Percentiles rank a stretch among this genome's conserved stretches.
These are phyloP conservation scores for Aurantiochytrium sp. DNA, from an alignment of 108 stramenopile species.

Conservation along the genomic window DNA sequence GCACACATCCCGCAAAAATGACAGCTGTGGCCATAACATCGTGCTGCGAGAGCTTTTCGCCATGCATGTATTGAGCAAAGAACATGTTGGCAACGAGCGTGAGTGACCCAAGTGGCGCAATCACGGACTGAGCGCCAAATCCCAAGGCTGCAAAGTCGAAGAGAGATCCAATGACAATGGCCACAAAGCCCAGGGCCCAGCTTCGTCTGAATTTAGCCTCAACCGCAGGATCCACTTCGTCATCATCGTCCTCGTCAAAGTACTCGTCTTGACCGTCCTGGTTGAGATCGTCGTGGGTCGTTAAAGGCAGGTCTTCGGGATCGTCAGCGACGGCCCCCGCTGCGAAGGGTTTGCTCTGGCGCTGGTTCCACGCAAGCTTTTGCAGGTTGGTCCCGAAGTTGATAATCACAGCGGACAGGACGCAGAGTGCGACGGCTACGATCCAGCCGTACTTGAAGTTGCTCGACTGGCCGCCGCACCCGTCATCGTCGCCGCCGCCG, in stretches of 20 bases:
- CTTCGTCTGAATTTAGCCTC: background rate
- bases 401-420: background rate
- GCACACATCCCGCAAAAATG: background rate
- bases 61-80: background rate
- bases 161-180: background rate
- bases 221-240: background rate
- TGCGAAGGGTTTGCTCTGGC: background rate
- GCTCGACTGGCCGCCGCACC: background rate
- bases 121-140: slow-evolving; percentile 19
- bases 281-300: no score
- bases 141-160: slow-evolving; percentile 18
- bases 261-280: no score
- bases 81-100: background rate
- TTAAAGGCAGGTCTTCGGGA: no score
- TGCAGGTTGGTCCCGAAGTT: slow-evolving; percentile 10
- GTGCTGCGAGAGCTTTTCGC: background rate
- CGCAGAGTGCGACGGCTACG: background rate
- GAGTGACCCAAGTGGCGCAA: background rate
- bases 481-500: background rate
- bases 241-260: background rate
- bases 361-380: background rate
- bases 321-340: background rate
- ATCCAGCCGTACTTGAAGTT: slow-evolving; percentile 5
- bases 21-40: background rate
- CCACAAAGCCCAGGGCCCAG: background rate